These are phyloP conservation scores for Penicillium herquei DNA, from an alignment of 495 filamentous ascomycete species.

Conservation along the genomic window DNA sequence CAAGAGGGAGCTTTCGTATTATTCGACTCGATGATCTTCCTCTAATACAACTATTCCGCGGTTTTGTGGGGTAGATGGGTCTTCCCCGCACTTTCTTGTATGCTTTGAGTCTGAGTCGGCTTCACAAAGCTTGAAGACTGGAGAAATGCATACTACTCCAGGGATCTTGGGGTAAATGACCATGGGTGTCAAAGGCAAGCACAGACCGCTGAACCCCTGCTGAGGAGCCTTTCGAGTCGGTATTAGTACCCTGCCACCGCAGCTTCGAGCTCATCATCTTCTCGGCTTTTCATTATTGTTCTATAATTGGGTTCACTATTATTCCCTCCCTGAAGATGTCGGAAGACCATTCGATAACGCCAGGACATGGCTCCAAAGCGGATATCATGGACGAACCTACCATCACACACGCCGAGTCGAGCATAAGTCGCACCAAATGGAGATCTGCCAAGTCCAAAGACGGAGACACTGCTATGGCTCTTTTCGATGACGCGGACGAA, in stretches of 20 bases:
- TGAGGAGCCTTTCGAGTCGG: neutral
- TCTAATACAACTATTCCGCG: neutral
- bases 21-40: neutral
- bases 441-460: conserved; percentile 30
- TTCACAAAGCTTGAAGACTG: conserved; percentile 7
- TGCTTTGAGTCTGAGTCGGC: neutral
- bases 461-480: conserved; percentile 45
- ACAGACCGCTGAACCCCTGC: neutral
- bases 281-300: neutral
- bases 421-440: conserved; percentile 23
- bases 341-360: conserved; percentile 3
- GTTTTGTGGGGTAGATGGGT: conserved; percentile 4
- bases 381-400: conserved; percentile 23
- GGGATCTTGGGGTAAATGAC: neutral
- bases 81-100: conserved; percentile 20
- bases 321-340: conserved; percentile 9
- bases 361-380: conserved; percentile 21
- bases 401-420: conserved; percentile 27
- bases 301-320: neutral
- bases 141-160: conserved; percentile 1
- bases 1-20: conserved; percentile 13
- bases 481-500: conserved; percentile 42
- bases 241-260: no score
- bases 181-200: neutral
- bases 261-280: neutral